Conservation (phyloP, 1,139 yeast species). For the Yamadazyma conglobata region DNA sequence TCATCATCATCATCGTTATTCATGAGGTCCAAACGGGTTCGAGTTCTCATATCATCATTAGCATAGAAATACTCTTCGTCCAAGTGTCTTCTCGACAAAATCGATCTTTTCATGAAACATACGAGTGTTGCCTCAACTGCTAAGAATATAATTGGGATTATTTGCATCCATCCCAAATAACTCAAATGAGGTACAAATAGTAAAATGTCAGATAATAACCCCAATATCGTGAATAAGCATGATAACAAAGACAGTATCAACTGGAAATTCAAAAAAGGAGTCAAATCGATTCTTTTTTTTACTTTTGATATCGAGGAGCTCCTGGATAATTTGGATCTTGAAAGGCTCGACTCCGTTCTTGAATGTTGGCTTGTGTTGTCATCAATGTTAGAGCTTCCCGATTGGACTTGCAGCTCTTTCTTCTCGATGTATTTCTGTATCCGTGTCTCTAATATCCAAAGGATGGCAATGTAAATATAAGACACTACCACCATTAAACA, state of each 20-base stretch:
- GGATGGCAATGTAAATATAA: constrained; percentile 1
- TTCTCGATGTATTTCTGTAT: not conserved
- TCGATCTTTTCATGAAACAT: constrained; percentile 40
- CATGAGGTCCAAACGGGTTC: constrained; percentile 16
- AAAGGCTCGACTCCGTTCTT: not conserved
- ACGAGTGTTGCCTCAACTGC: constrained; percentile 36
- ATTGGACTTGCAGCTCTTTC: not conserved
- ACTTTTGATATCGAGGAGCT: no score
- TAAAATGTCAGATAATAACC: constrained; percentile 40
- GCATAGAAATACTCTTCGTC: constrained; percentile 28
- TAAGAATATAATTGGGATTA: constrained; percentile 36
- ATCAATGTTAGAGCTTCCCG: not conserved
- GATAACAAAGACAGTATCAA: constrained; percentile 31
- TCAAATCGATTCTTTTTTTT: constrained; percentile 22
- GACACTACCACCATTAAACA: constrained; percentile 19
- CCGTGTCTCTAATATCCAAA: constrained; percentile 6
- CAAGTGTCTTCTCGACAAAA: constrained; percentile 35
- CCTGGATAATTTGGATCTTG: no score
- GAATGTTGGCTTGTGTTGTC: not conserved
- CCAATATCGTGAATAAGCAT: constrained; percentile 37
- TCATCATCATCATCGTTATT: constrained; percentile 23
- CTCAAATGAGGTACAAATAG: constrained; percentile 39
- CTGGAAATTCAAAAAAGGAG: constrained; percentile 32
- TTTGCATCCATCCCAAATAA: constrained; percentile 44
- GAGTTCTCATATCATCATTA: constrained; percentile 37